Percentiles rank a stretch among this genome's conserved stretches.
Conservation (phyloP, 202 grass and related monocot species). For the Digitaria exilis region DNA sequence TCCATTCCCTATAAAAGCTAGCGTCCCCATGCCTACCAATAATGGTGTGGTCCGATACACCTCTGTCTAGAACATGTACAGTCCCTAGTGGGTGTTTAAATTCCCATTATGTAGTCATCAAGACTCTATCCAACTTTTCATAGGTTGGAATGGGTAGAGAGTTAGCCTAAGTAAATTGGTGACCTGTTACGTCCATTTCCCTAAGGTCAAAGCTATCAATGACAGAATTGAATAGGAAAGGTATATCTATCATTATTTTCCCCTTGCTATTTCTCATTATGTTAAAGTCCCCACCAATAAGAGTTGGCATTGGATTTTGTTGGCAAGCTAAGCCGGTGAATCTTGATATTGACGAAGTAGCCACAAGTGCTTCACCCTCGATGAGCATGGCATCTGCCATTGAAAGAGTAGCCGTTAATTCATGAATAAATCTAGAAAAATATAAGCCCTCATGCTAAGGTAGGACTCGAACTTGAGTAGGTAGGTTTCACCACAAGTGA, state of each 20-base stretch:
- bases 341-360: too few relatives aligned
- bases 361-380: too few relatives aligned
- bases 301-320: neutral
- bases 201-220: neutral
- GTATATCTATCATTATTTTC: neutral
- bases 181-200: neutral
- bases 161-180: too few relatives aligned
- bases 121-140: neutral
- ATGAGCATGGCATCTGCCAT: too few relatives aligned
- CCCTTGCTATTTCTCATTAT: too few relatives aligned
- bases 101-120: neutral
- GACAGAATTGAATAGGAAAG: neutral
- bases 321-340: too few relatives aligned
- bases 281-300: too few relatives aligned
- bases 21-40: neutral
- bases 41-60: neutral
- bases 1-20: neutral
- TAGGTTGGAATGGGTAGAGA: neutral
- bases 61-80: neutral
- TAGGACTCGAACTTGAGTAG: too few relatives aligned
- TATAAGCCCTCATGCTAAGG: too few relatives aligned
- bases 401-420: too few relatives aligned
- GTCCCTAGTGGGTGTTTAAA: neutral
- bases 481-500: too few relatives aligned
- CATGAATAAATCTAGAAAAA: too few relatives aligned